Conservation (phyloP, 2,329 filamentous ascomycete genomes). For the Alternaria sp. region DNA sequence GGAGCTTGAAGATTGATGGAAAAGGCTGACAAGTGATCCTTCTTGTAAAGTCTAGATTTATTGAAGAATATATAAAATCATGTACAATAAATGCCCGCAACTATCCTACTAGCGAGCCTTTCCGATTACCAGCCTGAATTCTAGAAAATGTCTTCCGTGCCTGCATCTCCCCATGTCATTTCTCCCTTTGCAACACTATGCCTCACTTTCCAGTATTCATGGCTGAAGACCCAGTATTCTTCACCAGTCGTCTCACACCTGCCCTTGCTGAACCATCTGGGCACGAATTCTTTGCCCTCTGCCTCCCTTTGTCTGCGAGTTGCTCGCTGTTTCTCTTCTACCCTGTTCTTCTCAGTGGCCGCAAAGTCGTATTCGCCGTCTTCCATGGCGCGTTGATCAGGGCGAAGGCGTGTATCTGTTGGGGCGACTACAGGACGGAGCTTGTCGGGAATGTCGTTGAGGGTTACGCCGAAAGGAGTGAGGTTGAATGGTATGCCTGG, state of each 20-base stretch:
- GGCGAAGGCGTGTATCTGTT: slow-evolving; percentile 90
- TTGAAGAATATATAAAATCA: background rate
- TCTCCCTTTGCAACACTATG: slow-evolving; percentile 70
- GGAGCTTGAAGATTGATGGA: background rate
- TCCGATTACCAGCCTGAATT: background rate
- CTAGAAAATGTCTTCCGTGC: slow-evolving; percentile 78
- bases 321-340: slow-evolving; percentile 89
- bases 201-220: slow-evolving; percentile 84
- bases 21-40: background rate
- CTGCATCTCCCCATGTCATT: slow-evolving; percentile 67
- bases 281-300: slow-evolving; percentile 79
- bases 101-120: background rate
- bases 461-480: slow-evolving; percentile 92
- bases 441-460: slow-evolving; percentile 91
- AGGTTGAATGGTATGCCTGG: slow-evolving; percentile 93
- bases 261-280: slow-evolving; percentile 83
- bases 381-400: slow-evolving; percentile 97
- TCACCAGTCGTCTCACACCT: slow-evolving; percentile 83
- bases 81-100: background rate
- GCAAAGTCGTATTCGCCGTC: slow-evolving; percentile 96
- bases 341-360: slow-evolving; percentile 89
- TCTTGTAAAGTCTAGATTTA: background rate
- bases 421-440: slow-evolving; percentile 80
- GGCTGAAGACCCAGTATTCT: slow-evolving; percentile 87
- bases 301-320: slow-evolving; percentile 76